A percentile compares a stretch with the other conserved stretches of the same genome.
These are phyloP conservation scores for Rhizophora apiculata DNA, from an alignment of 345 rosid species.

Conservation along the genomic window DNA sequence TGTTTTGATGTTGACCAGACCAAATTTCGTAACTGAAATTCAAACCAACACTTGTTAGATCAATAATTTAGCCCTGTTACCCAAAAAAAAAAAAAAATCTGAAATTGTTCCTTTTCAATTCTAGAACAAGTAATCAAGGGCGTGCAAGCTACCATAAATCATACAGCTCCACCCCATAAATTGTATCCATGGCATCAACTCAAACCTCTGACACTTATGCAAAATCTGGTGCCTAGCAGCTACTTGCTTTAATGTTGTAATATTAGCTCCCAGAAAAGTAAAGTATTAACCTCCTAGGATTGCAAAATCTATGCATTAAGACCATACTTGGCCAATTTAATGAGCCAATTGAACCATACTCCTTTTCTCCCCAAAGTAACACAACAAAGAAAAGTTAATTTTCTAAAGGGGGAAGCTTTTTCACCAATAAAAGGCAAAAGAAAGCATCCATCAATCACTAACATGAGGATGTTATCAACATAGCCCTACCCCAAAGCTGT, in stretches of 20 bases:
- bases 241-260: not conserved
- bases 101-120: not conserved
- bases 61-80: not conserved
- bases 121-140: not conserved
- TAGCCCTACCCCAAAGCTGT: no score
- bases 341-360: no score
- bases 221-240: not conserved
- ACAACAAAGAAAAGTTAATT: no score
- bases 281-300: not conserved
- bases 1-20: slow-evolving; percentile 62
- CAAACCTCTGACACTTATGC: not conserved
- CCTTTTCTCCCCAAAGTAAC: no score
- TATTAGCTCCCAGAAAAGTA: not conserved
- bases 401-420: no score
- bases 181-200: not conserved
- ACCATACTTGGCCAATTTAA: not conserved
- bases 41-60: slow-evolving; percentile 3
- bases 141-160: not conserved
- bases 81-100: not conserved
- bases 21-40: slow-evolving; percentile 51
- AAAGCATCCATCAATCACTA: no score
- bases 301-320: not conserved
- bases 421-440: no score
- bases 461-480: no score
- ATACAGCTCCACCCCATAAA: not conserved